Evolutionary conservation across 495 filamentous ascomycete genomes (phyloP), one percentile per base, ranked within the genome.

Genomic region (Penicillium cinerascens): DNA sequence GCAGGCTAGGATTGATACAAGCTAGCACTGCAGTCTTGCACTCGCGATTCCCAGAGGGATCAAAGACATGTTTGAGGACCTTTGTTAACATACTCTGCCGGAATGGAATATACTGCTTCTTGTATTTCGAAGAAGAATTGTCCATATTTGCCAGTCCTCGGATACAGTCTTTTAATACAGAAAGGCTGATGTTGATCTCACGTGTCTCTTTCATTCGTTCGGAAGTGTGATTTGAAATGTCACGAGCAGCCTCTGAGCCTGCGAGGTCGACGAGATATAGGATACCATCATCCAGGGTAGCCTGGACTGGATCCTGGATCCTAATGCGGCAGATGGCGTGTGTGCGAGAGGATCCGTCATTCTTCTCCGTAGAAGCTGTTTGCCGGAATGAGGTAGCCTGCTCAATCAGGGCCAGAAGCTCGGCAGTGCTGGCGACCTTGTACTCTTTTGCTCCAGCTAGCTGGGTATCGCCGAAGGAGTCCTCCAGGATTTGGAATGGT

Each of bases 221-320:
- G 0, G 60, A 46, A 5, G 53, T 56, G 47, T 76, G 73, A 0
- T 42, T 40, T 0, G 36, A 29, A n/a, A 64, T 60, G 40, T 74
- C 65, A 2, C 58, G 60, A 0, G 60, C 64, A 0, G 55, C 61
- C 58, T 79, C 78, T 33, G 72, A 70, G 1, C 76, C 77, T 4
- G 76, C 77, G 0, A 77, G 70, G 49, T 80, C 77, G 38, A 78
- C 59, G 1, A 80, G 64, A 45, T 71, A 73, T 1, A 79, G 58
- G 0, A 70, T 36, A 3, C 78, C 74, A 50, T 76, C 69, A 7
- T 51, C 49, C 4, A 44, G 0, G 2, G 58, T 41, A n/a, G 46
- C 55, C 9, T 54, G 18, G 0, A 56, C 15, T 8, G 53, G 59
- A 22, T 75, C 66, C 54, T 69, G 60, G 43, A 78, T 63, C 22